Base-by-base conservation (phyloP, 305 asterid species). In the Fraxinus floribunda region DNA sequence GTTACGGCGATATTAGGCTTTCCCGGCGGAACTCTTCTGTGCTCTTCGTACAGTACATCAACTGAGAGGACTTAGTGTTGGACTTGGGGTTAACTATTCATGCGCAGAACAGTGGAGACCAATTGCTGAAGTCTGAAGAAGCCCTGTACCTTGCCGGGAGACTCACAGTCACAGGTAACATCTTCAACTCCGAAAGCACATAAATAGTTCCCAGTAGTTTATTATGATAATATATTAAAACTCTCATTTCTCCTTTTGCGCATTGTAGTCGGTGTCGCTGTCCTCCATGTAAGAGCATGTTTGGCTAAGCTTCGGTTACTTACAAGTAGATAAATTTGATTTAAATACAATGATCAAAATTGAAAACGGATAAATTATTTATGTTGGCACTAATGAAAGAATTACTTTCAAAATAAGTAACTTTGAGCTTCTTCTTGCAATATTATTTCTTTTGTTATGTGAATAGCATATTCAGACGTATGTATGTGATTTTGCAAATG, bases 1-100 rank as follows among this genome's bases (percentile, higher is more conserved):
- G 80, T 36, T 77, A 30, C 30, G 79, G 75, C 78, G 68, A 82
- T 26, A 35, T 62, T 73, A 93, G 99, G 93, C 97, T 79, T 97
- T 97, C 86, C 98, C 97, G 35, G 98, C 93, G 89, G 98, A 94
- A 85, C 90, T 97, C 76, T 97, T 97, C 87, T 97, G 97, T 15
- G 97, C 94, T 85, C 98, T 97, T 79, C 97, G 98, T 13, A 94
- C 98, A 3, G 97, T 97, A 71, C 97, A 92, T 86, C 86, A 94
- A 46, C 87, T 97, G 83, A 91, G 99, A 87, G 99, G 99, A 78
- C 98, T 97, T 77, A 94, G 98, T 60, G 96, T 94, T 64, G 99
- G 99, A 76, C 91, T 97, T 1, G 32, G 98, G 83, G 87, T 97
- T 81, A 93, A 94, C 87, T 93, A 90, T 86, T 94, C 98, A 6